Conservation (phyloP, 225 moss, liverwort and hornwort genomes). For the Sphagnum tenellum region DNA sequence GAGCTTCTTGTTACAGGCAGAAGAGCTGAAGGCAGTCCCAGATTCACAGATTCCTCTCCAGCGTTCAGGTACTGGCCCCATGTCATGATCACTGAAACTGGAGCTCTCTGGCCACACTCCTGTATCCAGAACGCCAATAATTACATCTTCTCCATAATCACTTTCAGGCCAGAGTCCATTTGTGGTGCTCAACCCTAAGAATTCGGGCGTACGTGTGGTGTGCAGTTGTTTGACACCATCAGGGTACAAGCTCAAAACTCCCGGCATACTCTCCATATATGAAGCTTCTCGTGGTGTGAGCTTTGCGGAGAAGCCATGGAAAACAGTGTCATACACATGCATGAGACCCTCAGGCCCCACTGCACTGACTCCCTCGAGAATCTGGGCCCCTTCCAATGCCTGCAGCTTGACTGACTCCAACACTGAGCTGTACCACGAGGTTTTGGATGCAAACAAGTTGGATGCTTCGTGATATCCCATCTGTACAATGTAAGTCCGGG, state of each 20-base stretch:
- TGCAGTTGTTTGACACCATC: conserved; percentile 38
- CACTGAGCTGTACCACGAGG: no score
- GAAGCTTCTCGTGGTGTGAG: conserved; percentile 38
- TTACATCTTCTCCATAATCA: conserved; percentile 45
- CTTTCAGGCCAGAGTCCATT: conserved; percentile 40
- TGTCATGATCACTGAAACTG: conserved; percentile 35
- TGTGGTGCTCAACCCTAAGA: conserved; percentile 31
- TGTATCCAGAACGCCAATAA: conserved; percentile 46
- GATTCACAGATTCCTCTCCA: conserved; percentile 46
- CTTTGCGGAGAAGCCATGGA: conserved; percentile 49
- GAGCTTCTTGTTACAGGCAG: conserved; percentile 49
- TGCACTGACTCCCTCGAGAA: no score
- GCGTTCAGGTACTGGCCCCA: conserved; percentile 28
- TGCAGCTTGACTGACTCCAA: no score
- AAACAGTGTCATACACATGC: conserved; percentile 39
- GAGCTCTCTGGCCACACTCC: conserved; percentile 52
- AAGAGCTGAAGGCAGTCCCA: conserved; percentile 17
- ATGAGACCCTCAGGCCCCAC: conserved; percentile 17
- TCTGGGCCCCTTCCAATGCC: no score
- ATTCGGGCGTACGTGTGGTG: conserved; percentile 48
- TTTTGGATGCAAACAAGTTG: no score
- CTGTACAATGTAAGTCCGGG: no score
- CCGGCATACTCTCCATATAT: conserved; percentile 36
- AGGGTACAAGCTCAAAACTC: conserved; percentile 34
- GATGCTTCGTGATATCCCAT: no score